Conservation (phyloP, 2,329 filamentous ascomycete genomes). For the Albifimbria verrucaria region DNA sequence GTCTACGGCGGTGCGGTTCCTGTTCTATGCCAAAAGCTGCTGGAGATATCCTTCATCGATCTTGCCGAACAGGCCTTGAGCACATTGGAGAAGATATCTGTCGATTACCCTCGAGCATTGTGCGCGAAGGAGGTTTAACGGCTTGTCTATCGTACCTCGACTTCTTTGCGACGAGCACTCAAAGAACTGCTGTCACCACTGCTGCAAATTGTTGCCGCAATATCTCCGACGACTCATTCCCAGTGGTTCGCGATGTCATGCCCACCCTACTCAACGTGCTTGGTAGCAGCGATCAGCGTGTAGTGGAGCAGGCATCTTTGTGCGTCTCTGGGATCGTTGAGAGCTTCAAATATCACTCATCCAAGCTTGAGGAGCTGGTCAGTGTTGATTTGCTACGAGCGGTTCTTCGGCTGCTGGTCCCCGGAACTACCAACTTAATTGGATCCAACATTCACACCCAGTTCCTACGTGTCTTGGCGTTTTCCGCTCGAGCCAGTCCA, state of each 20-base stretch:
- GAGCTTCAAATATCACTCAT: constrained; percentile 87
- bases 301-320: constrained; percentile 93
- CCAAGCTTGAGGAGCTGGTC: constrained; percentile 88
- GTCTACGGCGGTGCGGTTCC: constrained; percentile 97
- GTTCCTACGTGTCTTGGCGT: constrained; percentile 87
- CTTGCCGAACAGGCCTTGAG: constrained; percentile 94
- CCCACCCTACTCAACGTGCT: constrained; percentile 88
- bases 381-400: constrained; percentile 82
- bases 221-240: constrained; percentile 89
- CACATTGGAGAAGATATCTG: constrained; percentile 94
- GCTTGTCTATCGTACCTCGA: constrained; percentile 96
- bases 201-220: constrained; percentile 98
- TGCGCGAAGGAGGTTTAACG: constrained; percentile 89
- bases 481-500: constrained; percentile 85
- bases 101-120: constrained; percentile 95
- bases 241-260: constrained; percentile 93
- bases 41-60: constrained; percentile 97
- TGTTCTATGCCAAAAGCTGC: constrained; percentile 86
- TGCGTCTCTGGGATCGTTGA: constrained; percentile 96
- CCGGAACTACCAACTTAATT: constrained; percentile 93
- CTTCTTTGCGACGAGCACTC: constrained; percentile 96
- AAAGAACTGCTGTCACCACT: constrained; percentile 93
- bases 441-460: constrained; percentile 93
- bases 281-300: constrained; percentile 88
- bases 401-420: constrained; percentile 81